These are phyloP conservation scores for Podospora didyma DNA, from an alignment of 495 filamentous ascomycete species.

Conservation along the genomic window DNA sequence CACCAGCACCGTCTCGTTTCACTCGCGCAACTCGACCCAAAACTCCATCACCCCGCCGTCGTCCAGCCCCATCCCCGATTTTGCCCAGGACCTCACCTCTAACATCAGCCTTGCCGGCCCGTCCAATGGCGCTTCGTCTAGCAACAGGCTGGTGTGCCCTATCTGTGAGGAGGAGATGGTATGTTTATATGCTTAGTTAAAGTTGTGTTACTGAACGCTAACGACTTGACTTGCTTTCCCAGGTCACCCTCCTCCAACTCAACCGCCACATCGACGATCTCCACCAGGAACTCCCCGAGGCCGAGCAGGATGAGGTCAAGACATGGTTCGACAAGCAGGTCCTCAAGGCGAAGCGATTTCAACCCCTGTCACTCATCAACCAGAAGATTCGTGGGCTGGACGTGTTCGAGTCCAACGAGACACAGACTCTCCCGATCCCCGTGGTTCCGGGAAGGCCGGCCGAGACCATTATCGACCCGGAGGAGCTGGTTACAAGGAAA, in stretches of 20 bases:
- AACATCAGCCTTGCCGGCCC: constrained; percentile 45
- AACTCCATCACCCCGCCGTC: constrained; percentile 32
- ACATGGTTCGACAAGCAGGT: constrained; percentile 98
- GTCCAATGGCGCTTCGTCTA: constrained; percentile 33
- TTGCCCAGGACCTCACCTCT: constrained; percentile 42
- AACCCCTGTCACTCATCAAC: constrained; percentile 78
- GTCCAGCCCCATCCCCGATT: constrained; percentile 37
- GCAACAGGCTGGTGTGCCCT: constrained; percentile 72
- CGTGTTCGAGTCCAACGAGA: constrained; percentile 94
- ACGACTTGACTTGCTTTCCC: constrained; percentile 7
- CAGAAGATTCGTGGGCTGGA: constrained; percentile 97
- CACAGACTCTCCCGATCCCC: constrained; percentile 18
- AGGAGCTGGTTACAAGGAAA: constrained; percentile 78
- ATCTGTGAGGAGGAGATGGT: constrained; percentile 98
- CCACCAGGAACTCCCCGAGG: constrained; percentile 89
- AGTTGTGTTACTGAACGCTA: neutral
- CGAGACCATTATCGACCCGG: constrained; percentile 63
- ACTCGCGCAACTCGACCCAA: constrained; percentile 30
- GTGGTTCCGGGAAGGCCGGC: constrained; percentile 22
- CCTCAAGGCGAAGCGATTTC: constrained; percentile 91
- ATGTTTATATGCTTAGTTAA: too few species aligned
- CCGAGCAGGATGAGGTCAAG: constrained; percentile 94
- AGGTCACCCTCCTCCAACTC: constrained; percentile 88
- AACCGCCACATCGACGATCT: constrained; percentile 94
- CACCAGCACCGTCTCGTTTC: constrained; percentile 50